Evolutionary conservation across 176 grass and related monocot genomes (phyloP).

Genomic region (Musa itinerans): DNA sequence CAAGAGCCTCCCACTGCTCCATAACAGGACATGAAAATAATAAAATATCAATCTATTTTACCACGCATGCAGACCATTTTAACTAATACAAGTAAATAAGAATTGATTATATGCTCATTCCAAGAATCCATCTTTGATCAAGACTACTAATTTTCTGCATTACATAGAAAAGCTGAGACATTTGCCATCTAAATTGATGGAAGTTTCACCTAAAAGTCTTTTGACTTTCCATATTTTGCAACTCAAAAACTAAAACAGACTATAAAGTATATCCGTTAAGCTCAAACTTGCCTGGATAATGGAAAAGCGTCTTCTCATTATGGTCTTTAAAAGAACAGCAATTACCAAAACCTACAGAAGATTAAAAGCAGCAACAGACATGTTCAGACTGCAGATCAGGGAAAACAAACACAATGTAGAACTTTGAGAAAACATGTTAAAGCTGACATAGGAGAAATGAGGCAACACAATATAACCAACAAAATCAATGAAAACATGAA

Average conservation of each 20-base stretch:
- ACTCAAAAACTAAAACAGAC: neutral
- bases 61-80: conserved; percentile 1
- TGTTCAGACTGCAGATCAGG: neutral
- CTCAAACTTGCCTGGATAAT: conserved; percentile 62
- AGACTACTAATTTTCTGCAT: neutral
- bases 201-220: neutral
- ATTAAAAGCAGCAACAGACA: conserved; percentile 15
- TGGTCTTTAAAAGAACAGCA: conserved; percentile 80
- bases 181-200: neutral
- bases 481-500: neutral
- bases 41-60: neutral
- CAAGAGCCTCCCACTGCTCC: conserved; percentile 90
- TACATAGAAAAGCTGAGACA: neutral
- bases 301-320: conserved; percentile 85
- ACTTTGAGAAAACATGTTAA: neutral
- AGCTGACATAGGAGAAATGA: neutral
- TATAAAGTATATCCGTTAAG: conserved; percentile 2
- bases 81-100: conserved; percentile 4
- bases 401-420: neutral
- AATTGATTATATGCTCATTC: neutral
- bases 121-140: neutral
- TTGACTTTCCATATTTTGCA: neutral
- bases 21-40: conserved; percentile 20
- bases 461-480: neutral
- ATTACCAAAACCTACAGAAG: conserved; percentile 89